These are phyloP conservation scores for Cyphellophora attinorum DNA, from an alignment of 2,329 filamentous ascomycete genomes.

Conservation along the genomic window DNA sequence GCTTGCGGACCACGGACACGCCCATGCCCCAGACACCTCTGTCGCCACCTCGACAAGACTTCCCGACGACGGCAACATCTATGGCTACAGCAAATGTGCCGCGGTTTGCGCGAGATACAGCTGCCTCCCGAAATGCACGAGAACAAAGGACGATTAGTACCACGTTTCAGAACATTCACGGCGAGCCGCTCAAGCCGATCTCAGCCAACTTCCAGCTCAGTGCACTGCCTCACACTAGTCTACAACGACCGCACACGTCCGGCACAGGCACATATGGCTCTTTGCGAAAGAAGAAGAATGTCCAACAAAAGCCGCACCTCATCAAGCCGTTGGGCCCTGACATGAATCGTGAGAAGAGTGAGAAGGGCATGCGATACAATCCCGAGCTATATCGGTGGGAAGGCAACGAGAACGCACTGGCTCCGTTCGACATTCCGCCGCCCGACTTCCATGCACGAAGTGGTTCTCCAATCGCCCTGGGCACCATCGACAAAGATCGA, in stretches of 20 bases:
- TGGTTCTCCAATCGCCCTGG: constrained; percentile 9
- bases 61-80: constrained; percentile 25
- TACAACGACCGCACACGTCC: background rate
- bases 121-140: constrained; percentile 55
- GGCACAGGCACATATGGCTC: constrained; percentile 8
- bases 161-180: constrained; percentile 28
- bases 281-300: constrained; percentile 39
- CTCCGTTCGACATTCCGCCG: constrained; percentile 57
- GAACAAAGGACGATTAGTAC: constrained; percentile 48
- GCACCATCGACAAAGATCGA: background rate
- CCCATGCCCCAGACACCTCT: constrained; percentile 50
- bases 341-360: constrained; percentile 70
- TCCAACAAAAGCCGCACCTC: constrained; percentile 67
- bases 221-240: constrained; percentile 3
- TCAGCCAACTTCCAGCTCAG: constrained; percentile 52
- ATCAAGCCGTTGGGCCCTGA: constrained; percentile 73
- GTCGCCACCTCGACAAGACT: constrained; percentile 40
- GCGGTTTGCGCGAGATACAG: constrained; percentile 57
- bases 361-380: constrained; percentile 96
- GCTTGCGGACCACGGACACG: constrained; percentile 21
- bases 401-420: constrained; percentile 81
- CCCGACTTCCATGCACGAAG: constrained; percentile 26
- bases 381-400: constrained; percentile 82
- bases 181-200: constrained; percentile 39
- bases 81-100: constrained; percentile 26